phyloP scores from a whole-genome alignment of 768 basidiomycete genomes.

The Panaeolus cyanescens region DNA sequence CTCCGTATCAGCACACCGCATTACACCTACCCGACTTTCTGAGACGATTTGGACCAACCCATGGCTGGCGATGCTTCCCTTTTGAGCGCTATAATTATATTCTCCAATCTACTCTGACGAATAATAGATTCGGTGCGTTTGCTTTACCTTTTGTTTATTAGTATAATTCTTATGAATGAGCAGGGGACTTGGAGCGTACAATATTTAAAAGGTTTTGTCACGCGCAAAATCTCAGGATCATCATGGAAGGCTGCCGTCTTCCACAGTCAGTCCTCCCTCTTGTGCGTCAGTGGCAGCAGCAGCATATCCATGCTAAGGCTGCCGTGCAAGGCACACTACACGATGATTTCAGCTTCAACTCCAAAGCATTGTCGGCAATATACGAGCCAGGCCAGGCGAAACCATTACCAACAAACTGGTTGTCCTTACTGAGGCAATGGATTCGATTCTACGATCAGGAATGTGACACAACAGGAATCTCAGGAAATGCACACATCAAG shows the following conservation, averaged over 20 bases:
- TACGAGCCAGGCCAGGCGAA: background rate
- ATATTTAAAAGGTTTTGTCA: constrained; percentile 25
- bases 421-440: background rate
- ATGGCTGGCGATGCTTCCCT: constrained; percentile 35
- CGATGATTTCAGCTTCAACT: too few relatives aligned
- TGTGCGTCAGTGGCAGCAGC: background rate
- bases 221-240: constrained; percentile 24
- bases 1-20: constrained; percentile 40
- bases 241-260: too few relatives aligned
- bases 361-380: too few relatives aligned
- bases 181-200: constrained; percentile 31
- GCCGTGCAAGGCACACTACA: too few relatives aligned
- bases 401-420: background rate
- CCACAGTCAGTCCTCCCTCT: constrained; percentile 13
- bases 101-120: constrained; percentile 24
- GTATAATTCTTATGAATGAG: background rate
- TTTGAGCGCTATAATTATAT: constrained; percentile 33
- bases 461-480: background rate
- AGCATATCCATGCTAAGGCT: too few relatives aligned
- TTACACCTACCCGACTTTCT: constrained; percentile 37
- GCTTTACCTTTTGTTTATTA: background rate
- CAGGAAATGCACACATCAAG: too few relatives aligned
- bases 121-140: constrained; percentile 32
- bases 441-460: background rate
- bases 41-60: constrained; percentile 33